Percentiles rank a stretch among this genome's conserved stretches.
Conservation (phyloP, 306 rosid species). For the Trichosanthes truncata region DNA sequence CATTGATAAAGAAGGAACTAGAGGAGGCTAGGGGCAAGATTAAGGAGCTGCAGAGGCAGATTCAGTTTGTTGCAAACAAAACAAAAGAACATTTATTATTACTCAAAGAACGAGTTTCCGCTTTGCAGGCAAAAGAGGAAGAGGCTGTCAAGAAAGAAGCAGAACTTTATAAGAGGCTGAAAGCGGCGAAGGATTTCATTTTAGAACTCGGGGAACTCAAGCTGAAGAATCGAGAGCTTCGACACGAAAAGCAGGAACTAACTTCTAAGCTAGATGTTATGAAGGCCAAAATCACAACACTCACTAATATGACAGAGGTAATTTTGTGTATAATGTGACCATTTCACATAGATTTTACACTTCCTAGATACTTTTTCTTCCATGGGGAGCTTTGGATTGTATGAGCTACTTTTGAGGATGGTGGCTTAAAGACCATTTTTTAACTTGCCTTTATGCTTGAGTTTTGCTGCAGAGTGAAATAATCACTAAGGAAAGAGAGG, state of each 20-base stretch:
- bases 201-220: constrained; percentile 61
- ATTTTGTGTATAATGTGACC: not conserved
- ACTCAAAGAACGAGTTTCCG: constrained; percentile 84
- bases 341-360: not conserved
- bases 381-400: not conserved
- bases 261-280: constrained; percentile 57
- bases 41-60: constrained; percentile 83
- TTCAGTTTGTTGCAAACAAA: constrained; percentile 80
- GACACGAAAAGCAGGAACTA: constrained; percentile 73
- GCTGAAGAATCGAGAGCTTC: constrained; percentile 81
- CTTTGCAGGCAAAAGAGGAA: constrained; percentile 72
- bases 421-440: not conserved
- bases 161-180: constrained; percentile 61
- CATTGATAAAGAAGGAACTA: constrained; percentile 56
- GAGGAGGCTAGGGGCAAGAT: constrained; percentile 76
- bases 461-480: constrained; percentile 51
- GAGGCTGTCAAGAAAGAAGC: constrained; percentile 65
- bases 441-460: not conserved
- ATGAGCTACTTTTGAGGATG: not conserved
- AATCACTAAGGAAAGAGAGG: constrained; percentile 53
- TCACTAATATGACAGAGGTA: constrained; percentile 66
- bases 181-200: constrained; percentile 52
- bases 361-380: not conserved
- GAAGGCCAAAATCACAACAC: constrained; percentile 42
- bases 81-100: constrained; percentile 78